Evolutionary conservation across 2,329 filamentous ascomycete genomes (phyloP).

Genomic region (Orbilia quercus): DNA sequence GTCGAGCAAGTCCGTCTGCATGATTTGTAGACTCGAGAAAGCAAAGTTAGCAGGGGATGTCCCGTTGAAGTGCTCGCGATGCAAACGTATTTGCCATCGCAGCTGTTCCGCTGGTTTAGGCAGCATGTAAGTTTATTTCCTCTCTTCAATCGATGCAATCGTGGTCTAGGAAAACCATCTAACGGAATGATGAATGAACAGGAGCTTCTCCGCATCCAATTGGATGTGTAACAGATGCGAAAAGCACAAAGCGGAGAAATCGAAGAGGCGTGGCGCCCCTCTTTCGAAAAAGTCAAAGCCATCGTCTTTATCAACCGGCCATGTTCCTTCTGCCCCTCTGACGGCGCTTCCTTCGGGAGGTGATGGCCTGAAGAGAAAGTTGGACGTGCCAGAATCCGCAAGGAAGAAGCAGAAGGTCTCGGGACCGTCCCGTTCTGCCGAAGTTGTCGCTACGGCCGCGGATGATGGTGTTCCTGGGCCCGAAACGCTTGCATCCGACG

Average conservation of each 20-base stretch:
- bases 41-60: constrained; percentile 12
- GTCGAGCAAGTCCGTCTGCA: constrained; percentile 6
- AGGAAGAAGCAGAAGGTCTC: too few relatives aligned
- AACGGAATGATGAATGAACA: not conserved
- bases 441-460: not conserved
- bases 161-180: too few relatives aligned
- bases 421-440: not conserved
- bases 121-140: constrained; percentile 15
- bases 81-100: constrained; percentile 32
- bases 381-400: not conserved
- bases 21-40: constrained; percentile 19
- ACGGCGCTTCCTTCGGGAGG: not conserved
- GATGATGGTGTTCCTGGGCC: too few relatives aligned
- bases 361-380: not conserved
- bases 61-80: constrained; percentile 23
- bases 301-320: too few relatives aligned
- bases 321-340: not conserved
- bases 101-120: constrained; percentile 18
- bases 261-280: not conserved
- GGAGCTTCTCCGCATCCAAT: constrained; percentile 10
- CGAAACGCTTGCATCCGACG: too few relatives aligned
- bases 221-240: constrained; percentile 31
- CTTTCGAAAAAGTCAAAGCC: too few relatives aligned
- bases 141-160: not conserved
- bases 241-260: not conserved